Conservation (phyloP, 164 flowering plant genomes). For the Akebia trifoliata region DNA sequence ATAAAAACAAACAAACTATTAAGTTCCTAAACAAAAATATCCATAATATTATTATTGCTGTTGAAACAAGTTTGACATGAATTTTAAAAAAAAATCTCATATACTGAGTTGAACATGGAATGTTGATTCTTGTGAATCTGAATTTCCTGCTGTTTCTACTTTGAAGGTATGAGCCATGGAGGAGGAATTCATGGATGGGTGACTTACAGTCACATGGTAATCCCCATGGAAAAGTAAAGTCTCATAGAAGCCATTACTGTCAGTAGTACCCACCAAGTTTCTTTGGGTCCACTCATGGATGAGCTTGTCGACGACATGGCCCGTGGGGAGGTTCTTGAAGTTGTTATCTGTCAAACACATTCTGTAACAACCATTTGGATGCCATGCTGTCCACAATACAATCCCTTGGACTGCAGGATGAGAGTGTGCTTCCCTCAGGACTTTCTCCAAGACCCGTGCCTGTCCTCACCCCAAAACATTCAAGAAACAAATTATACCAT, state of each 20-base stretch:
- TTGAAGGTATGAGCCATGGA: slow-evolving; percentile 20
- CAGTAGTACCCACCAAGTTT: slow-evolving; percentile 25
- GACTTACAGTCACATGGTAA: slow-evolving; percentile 36
- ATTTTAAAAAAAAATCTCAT: background rate
- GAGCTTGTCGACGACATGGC: slow-evolving; percentile 70
- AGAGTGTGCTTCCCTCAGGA: slow-evolving; percentile 50
- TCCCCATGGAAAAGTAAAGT: slow-evolving; percentile 55
- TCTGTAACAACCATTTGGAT: slow-evolving; percentile 38
- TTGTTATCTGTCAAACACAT: slow-evolving; percentile 77
- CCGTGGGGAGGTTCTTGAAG: slow-evolving; percentile 59
- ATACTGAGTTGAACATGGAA: slow-evolving; percentile 8
- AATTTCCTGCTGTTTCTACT: slow-evolving; percentile 6
- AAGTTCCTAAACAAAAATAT: too few relatives aligned
- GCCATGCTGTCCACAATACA: slow-evolving; percentile 56
- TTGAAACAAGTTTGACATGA: background rate
- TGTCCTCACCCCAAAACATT: slow-evolving; percentile 13
- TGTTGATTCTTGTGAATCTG: slow-evolving; percentile 8
- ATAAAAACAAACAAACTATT: too few relatives aligned
- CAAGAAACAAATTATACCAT: background rate
- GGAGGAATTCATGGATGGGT: slow-evolving; percentile 25
- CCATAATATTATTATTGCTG: background rate
- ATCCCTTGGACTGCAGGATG: slow-evolving; percentile 67
- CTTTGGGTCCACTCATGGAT: slow-evolving; percentile 31
- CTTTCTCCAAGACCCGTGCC: slow-evolving; percentile 47
- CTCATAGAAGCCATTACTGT: slow-evolving; percentile 41